Evolutionary conservation across 495 filamentous ascomycete genomes (phyloP).

Genomic region (Talaromyces adpressus): DNA sequence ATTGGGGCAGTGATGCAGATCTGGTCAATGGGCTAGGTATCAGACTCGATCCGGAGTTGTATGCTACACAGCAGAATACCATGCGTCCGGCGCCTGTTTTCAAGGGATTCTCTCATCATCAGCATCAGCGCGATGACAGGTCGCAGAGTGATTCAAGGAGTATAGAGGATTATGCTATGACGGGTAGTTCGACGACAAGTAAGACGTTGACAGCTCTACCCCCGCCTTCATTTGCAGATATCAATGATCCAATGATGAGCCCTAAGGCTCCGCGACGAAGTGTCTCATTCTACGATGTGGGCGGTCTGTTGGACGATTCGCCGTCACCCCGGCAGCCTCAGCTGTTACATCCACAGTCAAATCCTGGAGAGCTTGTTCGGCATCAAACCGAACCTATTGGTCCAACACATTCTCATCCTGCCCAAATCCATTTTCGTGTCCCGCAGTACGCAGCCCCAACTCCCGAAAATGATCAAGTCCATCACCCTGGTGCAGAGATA

Average conservation of each 20-base stretch:
- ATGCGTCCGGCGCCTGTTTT: slow-evolving; percentile 37
- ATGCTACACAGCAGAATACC: slow-evolving; percentile 25
- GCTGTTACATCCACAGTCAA: slow-evolving; percentile 7
- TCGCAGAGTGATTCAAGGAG: slow-evolving; percentile 24
- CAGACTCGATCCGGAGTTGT: slow-evolving; percentile 51
- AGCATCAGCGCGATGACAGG: slow-evolving; percentile 14
- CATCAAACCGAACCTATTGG: background rate
- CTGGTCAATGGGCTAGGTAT: slow-evolving; percentile 68
- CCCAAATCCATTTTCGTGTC: background rate
- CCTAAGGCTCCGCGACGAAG: slow-evolving; percentile 32
- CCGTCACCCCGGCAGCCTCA: background rate
- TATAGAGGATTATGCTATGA: slow-evolving; percentile 16
- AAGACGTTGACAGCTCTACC: background rate
- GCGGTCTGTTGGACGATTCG: slow-evolving; percentile 50
- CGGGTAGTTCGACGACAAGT: background rate
- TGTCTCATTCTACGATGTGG: slow-evolving; percentile 67
- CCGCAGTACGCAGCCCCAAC: background rate
- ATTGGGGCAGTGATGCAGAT: slow-evolving; percentile 81
- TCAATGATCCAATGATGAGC: background rate
- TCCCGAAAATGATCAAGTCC: slow-evolving; percentile 1
- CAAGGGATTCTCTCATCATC: slow-evolving; percentile 6
- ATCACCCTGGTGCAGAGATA: background rate
- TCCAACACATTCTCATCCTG: background rate
- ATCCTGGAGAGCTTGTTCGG: background rate
- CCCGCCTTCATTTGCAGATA: background rate